A percentile compares a stretch with the other conserved stretches of the same genome.
Evolutionary conservation across 177 flowering plant genomes (phyloP).

Genomic region (Vitis hybrid): DNA sequence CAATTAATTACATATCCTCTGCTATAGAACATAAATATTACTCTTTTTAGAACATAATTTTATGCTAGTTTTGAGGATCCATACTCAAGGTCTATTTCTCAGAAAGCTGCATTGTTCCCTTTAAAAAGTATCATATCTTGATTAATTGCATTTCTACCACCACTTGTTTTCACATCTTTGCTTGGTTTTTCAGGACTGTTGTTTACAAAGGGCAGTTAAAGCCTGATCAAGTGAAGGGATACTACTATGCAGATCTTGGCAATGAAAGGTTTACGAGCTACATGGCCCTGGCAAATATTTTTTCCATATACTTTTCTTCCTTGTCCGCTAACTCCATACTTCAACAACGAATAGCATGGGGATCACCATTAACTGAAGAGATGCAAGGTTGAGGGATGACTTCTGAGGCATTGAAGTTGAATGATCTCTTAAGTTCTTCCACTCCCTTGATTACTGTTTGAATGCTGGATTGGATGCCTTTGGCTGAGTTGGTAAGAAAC

Average conservation of each 20-base stretch:
- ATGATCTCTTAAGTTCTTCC: conserved; percentile 89
- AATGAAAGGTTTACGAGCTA: conserved; percentile 99
- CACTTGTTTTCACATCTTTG: not conserved
- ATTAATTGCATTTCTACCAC: not conserved
- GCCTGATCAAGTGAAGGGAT: conserved; percentile 84
- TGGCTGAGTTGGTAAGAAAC: conserved; percentile 85
- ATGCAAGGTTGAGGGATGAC: conserved; percentile 90
- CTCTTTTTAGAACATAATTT: too few species aligned
- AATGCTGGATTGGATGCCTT: conserved; percentile 73
- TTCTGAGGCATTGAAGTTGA: conserved; percentile 89
- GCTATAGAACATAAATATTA: too few species aligned
- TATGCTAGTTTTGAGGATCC: too few species aligned
- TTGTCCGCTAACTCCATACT: conserved; percentile 67
- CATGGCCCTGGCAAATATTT: conserved; percentile 99
- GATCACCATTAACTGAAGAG: conserved; percentile 60
- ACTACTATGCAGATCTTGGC: conserved; percentile 93
- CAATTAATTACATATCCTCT: too few species aligned
- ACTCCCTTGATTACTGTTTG: conserved; percentile 69
- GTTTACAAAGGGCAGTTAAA: conserved; percentile 98
- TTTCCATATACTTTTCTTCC: conserved; percentile 48
- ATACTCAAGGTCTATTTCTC: conserved; percentile 1
- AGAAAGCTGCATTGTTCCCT: not conserved
- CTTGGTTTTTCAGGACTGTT: conserved; percentile 66
- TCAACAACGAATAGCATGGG: conserved; percentile 71
- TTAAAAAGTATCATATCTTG: not conserved